A percentile compares a stretch with the other conserved stretches of the same genome.
These are phyloP conservation scores for Irpex sp. DNA, from an alignment of 1,284 basidiomycete genomes.

Conservation along the genomic window DNA sequence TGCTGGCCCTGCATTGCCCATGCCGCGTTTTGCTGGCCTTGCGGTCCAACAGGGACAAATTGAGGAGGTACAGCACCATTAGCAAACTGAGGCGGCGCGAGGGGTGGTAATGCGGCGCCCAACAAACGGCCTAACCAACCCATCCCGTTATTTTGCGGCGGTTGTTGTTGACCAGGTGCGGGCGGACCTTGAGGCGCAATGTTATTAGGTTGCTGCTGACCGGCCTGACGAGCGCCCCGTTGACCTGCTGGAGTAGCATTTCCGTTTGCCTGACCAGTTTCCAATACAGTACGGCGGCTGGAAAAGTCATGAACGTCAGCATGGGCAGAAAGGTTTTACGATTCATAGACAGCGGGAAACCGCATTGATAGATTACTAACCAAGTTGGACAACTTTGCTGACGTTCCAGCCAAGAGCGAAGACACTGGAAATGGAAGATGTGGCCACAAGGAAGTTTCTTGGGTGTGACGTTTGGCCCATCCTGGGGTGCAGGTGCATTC, in stretches of 20 bases:
- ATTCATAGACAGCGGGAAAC: neutral
- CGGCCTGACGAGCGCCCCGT: conserved; percentile 26
- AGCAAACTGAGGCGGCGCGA: conserved; percentile 16
- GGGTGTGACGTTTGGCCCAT: conserved; percentile 90
- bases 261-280: conserved; percentile 36
- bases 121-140: conserved; percentile 50
- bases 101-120: conserved; percentile 32
- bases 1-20: conserved; percentile 18
- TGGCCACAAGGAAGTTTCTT: conserved; percentile 97
- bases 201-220: conserved; percentile 33
- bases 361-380: conserved; percentile 41
- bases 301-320: conserved; percentile 3
- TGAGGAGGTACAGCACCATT: conserved; percentile 15
- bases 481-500: conserved; percentile 27
- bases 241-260: conserved; percentile 28
- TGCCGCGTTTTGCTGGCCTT: conserved; percentile 14
- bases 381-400: conserved; percentile 97
- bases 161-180: conserved; percentile 15
- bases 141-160: conserved; percentile 14
- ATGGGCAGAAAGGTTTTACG: neutral
- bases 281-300: conserved; percentile 85
- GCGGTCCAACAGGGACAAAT: conserved; percentile 10
- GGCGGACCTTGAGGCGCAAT: conserved; percentile 6
- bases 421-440: conserved; percentile 97
- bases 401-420: conserved; percentile 95